Conservation (phyloP, 2,329 filamentous ascomycete genomes). For the Pseudocercospora eumusae region DNA sequence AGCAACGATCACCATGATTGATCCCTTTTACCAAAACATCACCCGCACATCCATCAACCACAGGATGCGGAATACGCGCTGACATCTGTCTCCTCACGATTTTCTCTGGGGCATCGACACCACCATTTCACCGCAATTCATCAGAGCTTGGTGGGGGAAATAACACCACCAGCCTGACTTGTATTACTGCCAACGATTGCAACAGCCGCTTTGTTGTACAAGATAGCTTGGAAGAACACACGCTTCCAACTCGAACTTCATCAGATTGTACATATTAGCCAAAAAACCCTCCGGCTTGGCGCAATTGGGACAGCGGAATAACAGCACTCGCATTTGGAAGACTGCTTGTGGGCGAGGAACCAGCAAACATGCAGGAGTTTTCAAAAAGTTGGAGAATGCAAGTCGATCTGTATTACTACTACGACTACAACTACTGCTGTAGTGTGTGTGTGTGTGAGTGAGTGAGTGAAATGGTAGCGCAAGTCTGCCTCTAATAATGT, state of each 20-base stretch:
- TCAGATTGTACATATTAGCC: slow-evolving; percentile 18
- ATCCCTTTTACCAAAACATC: slow-evolving; percentile 16
- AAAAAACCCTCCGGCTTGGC: slow-evolving; percentile 14
- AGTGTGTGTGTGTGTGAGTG: background rate
- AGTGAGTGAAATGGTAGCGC: background rate
- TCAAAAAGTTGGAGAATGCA: slow-evolving; percentile 8
- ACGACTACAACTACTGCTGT: slow-evolving; percentile 12
- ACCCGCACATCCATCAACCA: slow-evolving; percentile 21
- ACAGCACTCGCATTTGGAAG: slow-evolving; percentile 9
- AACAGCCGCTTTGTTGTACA: slow-evolving; percentile 21
- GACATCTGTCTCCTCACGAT: slow-evolving; percentile 26
- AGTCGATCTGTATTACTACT: slow-evolving; percentile 13
- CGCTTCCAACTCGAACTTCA: slow-evolving; percentile 14
- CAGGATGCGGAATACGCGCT: slow-evolving; percentile 22
- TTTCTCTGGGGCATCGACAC: slow-evolving; percentile 24
- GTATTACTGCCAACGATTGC: slow-evolving; percentile 17
- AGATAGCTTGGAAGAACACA: slow-evolving; percentile 12
- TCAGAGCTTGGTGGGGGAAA: slow-evolving; percentile 12
- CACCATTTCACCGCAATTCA: slow-evolving; percentile 30
- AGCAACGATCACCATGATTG: slow-evolving; percentile 20
- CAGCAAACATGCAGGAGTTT: background rate
- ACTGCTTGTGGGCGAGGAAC: background rate
- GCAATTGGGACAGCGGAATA: slow-evolving; percentile 2
- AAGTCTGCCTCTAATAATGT: background rate
- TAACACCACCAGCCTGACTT: slow-evolving; percentile 12